These are phyloP conservation scores for Saccharomyces paradoxus DNA, from an alignment of 805 yeast genomes.

Conservation along the genomic window DNA sequence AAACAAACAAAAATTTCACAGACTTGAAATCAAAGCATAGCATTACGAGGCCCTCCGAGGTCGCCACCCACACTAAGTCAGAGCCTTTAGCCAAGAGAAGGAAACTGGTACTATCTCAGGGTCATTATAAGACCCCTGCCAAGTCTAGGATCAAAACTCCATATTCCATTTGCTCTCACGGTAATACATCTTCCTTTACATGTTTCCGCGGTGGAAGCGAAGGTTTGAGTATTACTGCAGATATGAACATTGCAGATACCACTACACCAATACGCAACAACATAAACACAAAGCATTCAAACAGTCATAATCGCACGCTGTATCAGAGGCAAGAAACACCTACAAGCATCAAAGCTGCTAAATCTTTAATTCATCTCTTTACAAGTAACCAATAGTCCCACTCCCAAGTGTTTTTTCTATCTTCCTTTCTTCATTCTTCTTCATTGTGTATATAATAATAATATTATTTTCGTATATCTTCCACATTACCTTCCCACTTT, in stretches of 20 bases:
- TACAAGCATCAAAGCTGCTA: conserved; percentile 31
- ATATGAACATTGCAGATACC: not conserved
- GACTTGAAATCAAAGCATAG: conserved; percentile 12
- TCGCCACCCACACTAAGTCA: not conserved
- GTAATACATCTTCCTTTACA: conserved; percentile 3
- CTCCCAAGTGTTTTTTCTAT: not conserved
- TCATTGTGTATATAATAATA: not conserved
- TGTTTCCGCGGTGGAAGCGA: not conserved
- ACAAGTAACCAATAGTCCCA: conserved; percentile 15
- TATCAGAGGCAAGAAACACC: conserved; percentile 22
- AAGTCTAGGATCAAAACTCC: conserved; percentile 4
- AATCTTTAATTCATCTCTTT: conserved; percentile 28
- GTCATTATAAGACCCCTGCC: conserved; percentile 21
- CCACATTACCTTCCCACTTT: not conserved
- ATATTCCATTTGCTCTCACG: conserved; percentile 1
- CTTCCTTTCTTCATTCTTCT: not conserved
- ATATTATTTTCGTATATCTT: not conserved
- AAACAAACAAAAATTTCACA: conserved; percentile 22
- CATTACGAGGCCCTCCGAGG: not conserved
- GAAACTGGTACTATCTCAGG: conserved; percentile 23
- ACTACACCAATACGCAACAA: conserved; percentile 11
- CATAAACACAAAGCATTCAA: not conserved
- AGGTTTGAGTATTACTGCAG: not conserved
- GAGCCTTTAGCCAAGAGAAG: conserved; percentile 11
- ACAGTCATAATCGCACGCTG: not conserved